A percentile compares a stretch with the other conserved stretches of the same genome.
phyloP scores from a whole-genome alignment of 345 rosid species.

The Populus simonii region DNA sequence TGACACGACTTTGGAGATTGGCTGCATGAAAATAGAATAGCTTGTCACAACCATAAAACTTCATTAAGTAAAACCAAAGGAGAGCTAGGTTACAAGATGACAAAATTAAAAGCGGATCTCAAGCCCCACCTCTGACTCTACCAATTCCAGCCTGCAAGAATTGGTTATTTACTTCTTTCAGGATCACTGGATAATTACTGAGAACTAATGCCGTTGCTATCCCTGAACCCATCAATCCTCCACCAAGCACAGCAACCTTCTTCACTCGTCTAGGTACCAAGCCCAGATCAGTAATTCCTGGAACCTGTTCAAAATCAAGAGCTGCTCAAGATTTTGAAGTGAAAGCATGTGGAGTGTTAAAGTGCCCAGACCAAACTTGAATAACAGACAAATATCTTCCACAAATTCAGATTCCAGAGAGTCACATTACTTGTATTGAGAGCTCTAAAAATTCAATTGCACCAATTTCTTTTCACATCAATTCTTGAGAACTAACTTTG shows the following conservation, averaged over 20 bases:
- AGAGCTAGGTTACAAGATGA: neutral
- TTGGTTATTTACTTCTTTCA: constrained; percentile 88
- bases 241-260: constrained; percentile 88
- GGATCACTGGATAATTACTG: constrained; percentile 71
- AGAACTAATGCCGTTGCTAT: constrained; percentile 88
- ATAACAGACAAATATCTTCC: neutral
- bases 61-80: neutral
- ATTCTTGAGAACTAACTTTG: neutral
- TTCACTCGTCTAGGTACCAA: constrained; percentile 64
- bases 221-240: constrained; percentile 99
- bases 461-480: neutral
- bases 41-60: constrained; percentile 15
- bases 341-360: neutral
- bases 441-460: neutral
- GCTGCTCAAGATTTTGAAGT: neutral
- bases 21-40: constrained; percentile 41
- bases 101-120: neutral
- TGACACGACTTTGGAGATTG: constrained; percentile 85
- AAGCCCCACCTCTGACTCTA: constrained; percentile 69
- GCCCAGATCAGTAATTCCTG: constrained; percentile 81
- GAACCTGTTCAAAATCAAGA: constrained; percentile 46
- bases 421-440: neutral
- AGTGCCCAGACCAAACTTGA: neutral
- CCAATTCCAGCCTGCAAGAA: constrained; percentile 82
- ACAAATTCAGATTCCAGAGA: neutral